Conservation (phyloP, 495 filamentous ascomycete genomes). For the Penicillium crystallinum region DNA sequence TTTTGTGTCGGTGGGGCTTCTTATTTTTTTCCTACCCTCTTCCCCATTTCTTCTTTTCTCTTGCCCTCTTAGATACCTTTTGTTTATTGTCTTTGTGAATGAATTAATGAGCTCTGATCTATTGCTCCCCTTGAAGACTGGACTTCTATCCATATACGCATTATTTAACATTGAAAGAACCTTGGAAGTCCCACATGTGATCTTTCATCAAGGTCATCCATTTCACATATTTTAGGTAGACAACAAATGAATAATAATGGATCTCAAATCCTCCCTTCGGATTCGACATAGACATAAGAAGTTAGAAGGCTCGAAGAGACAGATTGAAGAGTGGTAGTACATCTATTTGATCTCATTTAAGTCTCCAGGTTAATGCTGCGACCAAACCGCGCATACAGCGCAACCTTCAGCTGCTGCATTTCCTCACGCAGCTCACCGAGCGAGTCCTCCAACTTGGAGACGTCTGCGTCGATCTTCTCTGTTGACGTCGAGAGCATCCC, state of each 20-base stretch:
- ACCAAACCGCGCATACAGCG: slow-evolving; percentile 90
- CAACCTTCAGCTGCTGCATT: slow-evolving; percentile 81
- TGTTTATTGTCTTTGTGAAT: slow-evolving; percentile 18
- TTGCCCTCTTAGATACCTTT: slow-evolving; percentile 28
- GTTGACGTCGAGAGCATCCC: slow-evolving; percentile 69
- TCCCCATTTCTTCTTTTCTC: background rate
- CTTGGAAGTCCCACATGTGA: too few species aligned
- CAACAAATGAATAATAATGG: background rate
- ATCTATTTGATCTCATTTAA: slow-evolving; percentile 27
- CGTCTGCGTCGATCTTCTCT: slow-evolving; percentile 67
- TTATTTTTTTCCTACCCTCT: slow-evolving; percentile 2
- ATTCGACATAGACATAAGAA: background rate
- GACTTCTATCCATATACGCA: background rate
- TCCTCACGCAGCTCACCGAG: slow-evolving; percentile 71
- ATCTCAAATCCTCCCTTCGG: background rate
- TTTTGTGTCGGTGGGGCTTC: slow-evolving; percentile 5
- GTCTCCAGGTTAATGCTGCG: slow-evolving; percentile 93
- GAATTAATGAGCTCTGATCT: slow-evolving; percentile 20
- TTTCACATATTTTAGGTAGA: background rate
- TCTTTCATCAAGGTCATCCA: background rate
- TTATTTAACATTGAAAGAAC: too few species aligned
- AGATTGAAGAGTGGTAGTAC: background rate
- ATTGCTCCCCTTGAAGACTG: background rate
- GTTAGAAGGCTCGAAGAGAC: background rate
- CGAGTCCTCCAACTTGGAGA: slow-evolving; percentile 69